These are phyloP conservation scores for Naganishia onofrii DNA, from an alignment of 768 basidiomycete genomes.

Conservation along the genomic window DNA sequence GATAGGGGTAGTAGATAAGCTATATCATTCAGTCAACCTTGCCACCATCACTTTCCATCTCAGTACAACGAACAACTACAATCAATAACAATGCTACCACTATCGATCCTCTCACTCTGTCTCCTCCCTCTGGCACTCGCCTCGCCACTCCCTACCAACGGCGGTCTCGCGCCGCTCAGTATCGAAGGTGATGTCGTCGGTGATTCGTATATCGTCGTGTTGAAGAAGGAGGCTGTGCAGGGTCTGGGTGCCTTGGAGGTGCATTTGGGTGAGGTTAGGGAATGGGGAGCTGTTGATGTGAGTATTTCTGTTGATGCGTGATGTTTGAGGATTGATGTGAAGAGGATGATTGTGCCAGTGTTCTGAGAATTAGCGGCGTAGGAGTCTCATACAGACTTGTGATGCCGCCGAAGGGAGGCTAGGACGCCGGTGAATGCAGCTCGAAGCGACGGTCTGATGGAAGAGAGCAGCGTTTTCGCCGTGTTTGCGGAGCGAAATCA, in stretches of 20 bases:
- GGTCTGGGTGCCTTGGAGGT: constrained; percentile 59
- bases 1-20: not conserved
- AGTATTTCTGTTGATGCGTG: constrained; percentile 31
- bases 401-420: too few species aligned
- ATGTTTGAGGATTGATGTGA: not conserved
- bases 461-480: too few species aligned
- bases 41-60: not conserved
- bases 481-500: too few species aligned
- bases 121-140: constrained; percentile 36
- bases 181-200: constrained; percentile 43
- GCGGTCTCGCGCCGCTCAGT: constrained; percentile 46
- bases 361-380: too few species aligned
- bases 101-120: constrained; percentile 24
- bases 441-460: too few species aligned
- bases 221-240: constrained; percentile 64
- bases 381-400: too few species aligned
- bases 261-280: constrained; percentile 74
- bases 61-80: not conserved
- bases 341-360: too few species aligned
- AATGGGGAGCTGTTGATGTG: constrained; percentile 60
- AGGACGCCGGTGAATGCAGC: too few species aligned
- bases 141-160: constrained; percentile 39
- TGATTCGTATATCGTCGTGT: constrained; percentile 90
- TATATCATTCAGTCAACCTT: not conserved
- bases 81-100: constrained; percentile 11